These are phyloP conservation scores for Picea sitchensis DNA, from an alignment of 75 land plant genomes.

Conservation along the genomic window DNA sequence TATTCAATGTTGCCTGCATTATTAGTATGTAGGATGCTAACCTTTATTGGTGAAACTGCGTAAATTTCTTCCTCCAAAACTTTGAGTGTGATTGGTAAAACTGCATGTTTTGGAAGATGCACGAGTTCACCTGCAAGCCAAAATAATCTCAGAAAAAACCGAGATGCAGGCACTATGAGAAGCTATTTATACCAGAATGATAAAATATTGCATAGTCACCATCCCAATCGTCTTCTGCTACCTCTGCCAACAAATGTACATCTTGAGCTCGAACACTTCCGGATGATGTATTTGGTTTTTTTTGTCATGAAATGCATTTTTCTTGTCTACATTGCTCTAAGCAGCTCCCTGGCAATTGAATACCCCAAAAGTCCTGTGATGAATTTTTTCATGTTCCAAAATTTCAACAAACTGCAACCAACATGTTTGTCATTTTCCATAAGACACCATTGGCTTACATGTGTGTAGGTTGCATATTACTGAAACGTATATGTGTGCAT, in stretches of 20 bases:
- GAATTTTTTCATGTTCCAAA: slow-evolving; percentile 87
- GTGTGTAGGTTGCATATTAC: too few species aligned
- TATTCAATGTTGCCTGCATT: background rate
- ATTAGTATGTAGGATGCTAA: slow-evolving; percentile 14
- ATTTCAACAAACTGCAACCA: slow-evolving; percentile 62
- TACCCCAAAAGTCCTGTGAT: slow-evolving; percentile 72
- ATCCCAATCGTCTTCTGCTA: slow-evolving; percentile 55
- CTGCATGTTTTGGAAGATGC: slow-evolving; percentile 38
- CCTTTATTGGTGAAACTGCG: slow-evolving; percentile 78
- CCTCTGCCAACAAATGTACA: slow-evolving; percentile 46
- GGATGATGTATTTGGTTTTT: slow-evolving; percentile 42
- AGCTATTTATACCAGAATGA: slow-evolving; percentile 10
- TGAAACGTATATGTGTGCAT: too few species aligned
- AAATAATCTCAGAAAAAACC: background rate
- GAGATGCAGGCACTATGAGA: background rate
- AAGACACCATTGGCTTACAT: too few species aligned
- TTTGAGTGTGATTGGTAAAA: slow-evolving; percentile 58
- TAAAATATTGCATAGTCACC: slow-evolving; percentile 33
- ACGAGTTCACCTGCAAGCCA: slow-evolving; percentile 34
- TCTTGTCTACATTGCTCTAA: slow-evolving; percentile 72
- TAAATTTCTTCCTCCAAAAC: slow-evolving; percentile 67
- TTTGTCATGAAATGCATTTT: slow-evolving; percentile 54
- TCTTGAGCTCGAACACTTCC: slow-evolving; percentile 51
- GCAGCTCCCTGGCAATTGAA: slow-evolving; percentile 93
- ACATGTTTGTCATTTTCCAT: too few species aligned